These are phyloP conservation scores for Lachancea meyersii DNA, from an alignment of 805 yeast genomes.

Conservation along the genomic window DNA sequence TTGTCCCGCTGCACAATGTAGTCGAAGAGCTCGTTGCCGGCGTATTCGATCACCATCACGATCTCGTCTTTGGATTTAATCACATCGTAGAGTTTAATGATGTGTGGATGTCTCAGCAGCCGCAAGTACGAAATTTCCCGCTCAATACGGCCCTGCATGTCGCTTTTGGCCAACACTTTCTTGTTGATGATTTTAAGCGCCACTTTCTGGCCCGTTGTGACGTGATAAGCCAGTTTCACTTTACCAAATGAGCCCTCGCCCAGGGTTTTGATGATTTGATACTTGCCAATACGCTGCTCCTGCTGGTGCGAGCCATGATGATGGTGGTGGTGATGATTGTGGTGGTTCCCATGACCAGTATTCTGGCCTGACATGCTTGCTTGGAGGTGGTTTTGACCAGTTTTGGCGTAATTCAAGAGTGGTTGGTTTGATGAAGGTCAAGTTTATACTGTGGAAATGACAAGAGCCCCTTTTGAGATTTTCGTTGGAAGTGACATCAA, in stretches of 20 bases:
- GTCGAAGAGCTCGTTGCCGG: slow-evolving; percentile 93
- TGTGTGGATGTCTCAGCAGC: slow-evolving; percentile 88
- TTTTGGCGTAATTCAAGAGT: background rate
- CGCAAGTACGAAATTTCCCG: slow-evolving; percentile 88
- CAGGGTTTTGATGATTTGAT: slow-evolving; percentile 84
- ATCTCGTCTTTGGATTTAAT: slow-evolving; percentile 93
- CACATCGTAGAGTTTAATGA: slow-evolving; percentile 90
- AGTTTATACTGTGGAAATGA: no score
- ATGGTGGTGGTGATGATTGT: slow-evolving; percentile 23
- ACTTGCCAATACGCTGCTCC: slow-evolving; percentile 70
- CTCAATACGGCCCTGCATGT: slow-evolving; percentile 95
- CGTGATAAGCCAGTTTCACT: slow-evolving; percentile 84
- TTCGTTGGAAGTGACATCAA: no score
- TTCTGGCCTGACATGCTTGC: slow-evolving; percentile 4
- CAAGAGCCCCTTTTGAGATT: no score
- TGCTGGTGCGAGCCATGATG: slow-evolving; percentile 23
- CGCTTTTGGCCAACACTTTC: slow-evolving; percentile 86
- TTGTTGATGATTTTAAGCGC: slow-evolving; percentile 90
- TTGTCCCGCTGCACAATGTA: slow-evolving; percentile 91
- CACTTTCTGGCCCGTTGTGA: slow-evolving; percentile 85
- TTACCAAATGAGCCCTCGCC: slow-evolving; percentile 98
- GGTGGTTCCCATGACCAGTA: slow-evolving; percentile 9
- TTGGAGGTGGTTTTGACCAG: background rate
- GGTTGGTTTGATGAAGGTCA: background rate
- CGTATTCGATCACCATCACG: slow-evolving; percentile 94